Conservation (phyloP, 345 rosid species). For the Arabidopsis thaliana region TAIR10.1 NC_003070.9:11615001-11615500, state of each 20-base stretch:
- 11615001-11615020: constrained; percentile 50
- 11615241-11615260: constrained; percentile 59
- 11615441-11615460: constrained; percentile 61
- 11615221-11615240: constrained; percentile 58
- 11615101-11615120: constrained; percentile 49
- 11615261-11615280: constrained; percentile 58
- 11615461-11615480: constrained; percentile 98
- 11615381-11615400: background rate
- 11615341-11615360: background rate
- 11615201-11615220: constrained; percentile 49
- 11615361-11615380: background rate
- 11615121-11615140: constrained; percentile 53
- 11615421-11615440: constrained; percentile 62
- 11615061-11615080: constrained; percentile 50
- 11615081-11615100: constrained; percentile 48
- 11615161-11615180: constrained; percentile 45
- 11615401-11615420: constrained; percentile 53
- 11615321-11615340: background rate
- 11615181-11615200: constrained; percentile 10
- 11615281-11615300: constrained; percentile 33
- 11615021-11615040: constrained; percentile 30
- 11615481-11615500: constrained; percentile 85
- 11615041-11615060: constrained; percentile 48
- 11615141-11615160: constrained; percentile 49
- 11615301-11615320: constrained; percentile 41